These are phyloP conservation scores for Auricularia auricula-judae DNA, from an alignment of 768 basidiomycete genomes.

Conservation along the genomic window DNA sequence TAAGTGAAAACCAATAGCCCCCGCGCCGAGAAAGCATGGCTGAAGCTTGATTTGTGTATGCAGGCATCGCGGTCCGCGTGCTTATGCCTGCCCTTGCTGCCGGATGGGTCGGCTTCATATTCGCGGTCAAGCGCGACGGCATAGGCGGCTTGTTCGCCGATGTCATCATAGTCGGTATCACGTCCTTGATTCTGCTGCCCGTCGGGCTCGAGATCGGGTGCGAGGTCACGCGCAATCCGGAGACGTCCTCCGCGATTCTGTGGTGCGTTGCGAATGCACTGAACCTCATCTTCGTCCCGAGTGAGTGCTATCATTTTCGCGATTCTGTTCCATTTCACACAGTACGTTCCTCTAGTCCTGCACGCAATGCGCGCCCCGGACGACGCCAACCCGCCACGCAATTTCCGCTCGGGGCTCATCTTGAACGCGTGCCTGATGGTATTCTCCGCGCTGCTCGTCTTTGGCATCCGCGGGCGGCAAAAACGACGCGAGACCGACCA, in stretches of 20 bases:
- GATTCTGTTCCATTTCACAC: background rate
- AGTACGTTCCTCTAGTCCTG: constrained; percentile 31
- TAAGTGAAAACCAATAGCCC: constrained; percentile 42
- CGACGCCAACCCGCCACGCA: constrained; percentile 54
- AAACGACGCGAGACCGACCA: constrained; percentile 53
- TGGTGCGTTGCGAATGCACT: constrained; percentile 68
- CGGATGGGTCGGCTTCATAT: constrained; percentile 40
- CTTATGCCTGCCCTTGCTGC: constrained; percentile 54
- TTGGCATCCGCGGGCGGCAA: constrained; percentile 51
- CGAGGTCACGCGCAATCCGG: constrained; percentile 71
- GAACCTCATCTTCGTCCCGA: constrained; percentile 48
- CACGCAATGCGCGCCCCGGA: constrained; percentile 55
- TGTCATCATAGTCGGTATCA: constrained; percentile 56
- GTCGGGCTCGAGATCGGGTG: constrained; percentile 67
- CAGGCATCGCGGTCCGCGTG: background rate
- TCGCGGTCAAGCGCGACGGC: constrained; percentile 51
- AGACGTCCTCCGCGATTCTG: constrained; percentile 61
- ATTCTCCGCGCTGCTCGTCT: constrained; percentile 27
- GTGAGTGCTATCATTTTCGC: constrained; percentile 25
- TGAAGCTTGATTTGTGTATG: constrained; percentile 28
- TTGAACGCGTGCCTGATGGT: constrained; percentile 48
- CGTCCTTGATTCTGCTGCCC: constrained; percentile 61
- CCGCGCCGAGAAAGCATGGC: constrained; percentile 38
- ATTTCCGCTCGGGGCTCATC: constrained; percentile 59
- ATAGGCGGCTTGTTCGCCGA: constrained; percentile 49